phyloP scores from a whole-genome alignment of 768 basidiomycete genomes.

The Auricularia cornea region DNA sequence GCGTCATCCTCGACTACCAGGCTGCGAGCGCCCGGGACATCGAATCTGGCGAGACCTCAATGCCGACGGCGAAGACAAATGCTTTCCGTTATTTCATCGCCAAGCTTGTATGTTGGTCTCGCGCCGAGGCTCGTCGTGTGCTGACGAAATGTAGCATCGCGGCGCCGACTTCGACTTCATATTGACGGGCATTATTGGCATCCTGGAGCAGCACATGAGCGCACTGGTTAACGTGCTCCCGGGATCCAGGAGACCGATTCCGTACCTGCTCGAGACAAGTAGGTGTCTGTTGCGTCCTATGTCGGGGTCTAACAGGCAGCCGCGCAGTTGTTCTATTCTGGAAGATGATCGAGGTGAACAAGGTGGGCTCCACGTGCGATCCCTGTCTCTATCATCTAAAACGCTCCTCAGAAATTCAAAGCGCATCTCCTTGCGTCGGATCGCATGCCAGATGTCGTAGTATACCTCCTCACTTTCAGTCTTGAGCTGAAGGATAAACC shows the following conservation, averaged over 20 bases:
- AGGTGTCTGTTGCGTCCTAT: constrained; percentile 27
- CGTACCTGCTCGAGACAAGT: constrained; percentile 79
- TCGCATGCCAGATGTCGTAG: constrained; percentile 66
- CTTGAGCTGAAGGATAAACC: constrained; percentile 92
- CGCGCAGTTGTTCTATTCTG: constrained; percentile 67
- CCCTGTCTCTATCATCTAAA: background rate
- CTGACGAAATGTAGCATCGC: constrained; percentile 54
- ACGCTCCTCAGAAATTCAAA: constrained; percentile 72
- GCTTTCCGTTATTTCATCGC: constrained; percentile 88
- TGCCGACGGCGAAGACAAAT: constrained; percentile 65
- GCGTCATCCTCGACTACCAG: constrained; percentile 72
- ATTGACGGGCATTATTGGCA: constrained; percentile 52
- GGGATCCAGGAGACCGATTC: constrained; percentile 74
- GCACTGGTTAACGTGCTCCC: constrained; percentile 69
- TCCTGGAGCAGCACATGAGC: constrained; percentile 60
- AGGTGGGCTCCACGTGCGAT: constrained; percentile 40
- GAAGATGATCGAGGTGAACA: constrained; percentile 91
- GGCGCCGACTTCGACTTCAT: constrained; percentile 84
- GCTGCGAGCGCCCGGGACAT: constrained; percentile 61
- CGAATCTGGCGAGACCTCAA: constrained; percentile 26
- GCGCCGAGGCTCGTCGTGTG: too few relatives aligned
- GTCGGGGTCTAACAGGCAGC: too few relatives aligned
- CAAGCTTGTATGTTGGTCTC: constrained; percentile 51
- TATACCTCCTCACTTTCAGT: constrained; percentile 69
- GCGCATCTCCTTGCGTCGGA: constrained; percentile 74